phyloP scores from a whole-genome alignment of 495 filamentous ascomycete genomes.

The Penicillium goetzii region DNA sequence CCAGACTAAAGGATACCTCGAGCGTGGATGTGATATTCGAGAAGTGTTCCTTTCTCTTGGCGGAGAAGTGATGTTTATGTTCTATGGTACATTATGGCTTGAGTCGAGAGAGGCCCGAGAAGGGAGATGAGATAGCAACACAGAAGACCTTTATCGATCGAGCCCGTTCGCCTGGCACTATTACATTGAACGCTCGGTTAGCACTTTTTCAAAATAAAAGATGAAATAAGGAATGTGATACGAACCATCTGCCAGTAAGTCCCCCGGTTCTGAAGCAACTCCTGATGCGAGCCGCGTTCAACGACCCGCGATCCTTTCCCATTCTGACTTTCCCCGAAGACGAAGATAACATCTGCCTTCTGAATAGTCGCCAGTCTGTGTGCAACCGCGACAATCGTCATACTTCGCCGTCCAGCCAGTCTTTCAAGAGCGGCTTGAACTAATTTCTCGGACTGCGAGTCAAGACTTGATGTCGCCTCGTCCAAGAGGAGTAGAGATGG shows the following conservation, averaged over 20 bases:
- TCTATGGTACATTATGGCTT: background rate
- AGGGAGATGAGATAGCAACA: background rate
- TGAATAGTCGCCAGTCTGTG: background rate
- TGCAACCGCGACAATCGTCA: background rate
- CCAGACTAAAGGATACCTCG: too few species aligned
- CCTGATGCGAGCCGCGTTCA: background rate
- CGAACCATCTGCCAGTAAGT: slow-evolving; percentile 2
- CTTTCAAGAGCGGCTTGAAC: background rate
- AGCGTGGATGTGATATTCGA: too few species aligned
- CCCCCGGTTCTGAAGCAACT: background rate
- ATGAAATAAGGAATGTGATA: background rate
- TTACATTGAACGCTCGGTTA: background rate
- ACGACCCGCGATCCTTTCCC: background rate
- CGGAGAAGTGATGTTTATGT: too few species aligned
- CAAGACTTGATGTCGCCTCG: background rate
- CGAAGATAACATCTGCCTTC: background rate
- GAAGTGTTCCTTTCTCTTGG: too few species aligned
- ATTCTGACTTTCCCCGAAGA: background rate
- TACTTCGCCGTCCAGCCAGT: background rate
- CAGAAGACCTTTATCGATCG: background rate
- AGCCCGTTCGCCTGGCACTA: background rate
- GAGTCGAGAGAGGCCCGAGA: background rate
- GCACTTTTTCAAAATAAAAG: background rate
- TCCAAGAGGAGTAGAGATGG: background rate
- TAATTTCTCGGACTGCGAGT: background rate